These are phyloP conservation scores for Yamadazyma paraphyllophila DNA, from an alignment of 805 yeast genomes.

Conservation along the genomic window DNA sequence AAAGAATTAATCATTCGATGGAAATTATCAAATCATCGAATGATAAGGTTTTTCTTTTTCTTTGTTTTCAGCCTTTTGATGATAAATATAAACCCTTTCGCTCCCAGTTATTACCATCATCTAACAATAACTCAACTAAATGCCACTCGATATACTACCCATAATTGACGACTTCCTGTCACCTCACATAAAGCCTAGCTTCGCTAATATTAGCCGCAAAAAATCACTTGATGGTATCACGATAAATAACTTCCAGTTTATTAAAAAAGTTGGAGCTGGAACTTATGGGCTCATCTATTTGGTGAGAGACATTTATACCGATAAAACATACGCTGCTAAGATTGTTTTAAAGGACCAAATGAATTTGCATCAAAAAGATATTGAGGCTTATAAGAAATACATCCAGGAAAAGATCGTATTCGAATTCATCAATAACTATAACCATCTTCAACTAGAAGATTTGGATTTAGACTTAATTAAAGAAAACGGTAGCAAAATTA, in stretches of 20 bases:
- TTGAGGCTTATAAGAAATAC: conserved; percentile 26
- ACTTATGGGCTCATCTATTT: conserved; percentile 81
- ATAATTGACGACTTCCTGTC: conserved; percentile 12
- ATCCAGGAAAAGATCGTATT: conserved; percentile 26
- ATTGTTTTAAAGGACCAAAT: conserved; percentile 54
- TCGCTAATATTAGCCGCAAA: background rate
- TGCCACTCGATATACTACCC: conserved; percentile 15
- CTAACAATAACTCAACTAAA: background rate
- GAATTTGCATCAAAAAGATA: conserved; percentile 24
- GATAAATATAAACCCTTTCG: conserved; percentile 1
- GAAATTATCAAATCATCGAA: conserved; percentile 5
- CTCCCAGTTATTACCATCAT: background rate
- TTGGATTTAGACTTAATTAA: conserved; percentile 24
- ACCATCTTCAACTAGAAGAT: conserved; percentile 19
- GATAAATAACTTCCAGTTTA: conserved; percentile 34
- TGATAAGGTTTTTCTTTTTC: conserved; percentile 6
- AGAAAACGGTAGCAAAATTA: conserved; percentile 23
- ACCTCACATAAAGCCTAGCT: conserved; percentile 7
- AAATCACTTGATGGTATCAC: conserved; percentile 5
- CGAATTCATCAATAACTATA: conserved; percentile 11
- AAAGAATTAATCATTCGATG: conserved; percentile 5
- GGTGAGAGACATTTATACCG: conserved; percentile 54
- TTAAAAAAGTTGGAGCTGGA: conserved; percentile 71
- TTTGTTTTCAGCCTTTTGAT: conserved; percentile 5
- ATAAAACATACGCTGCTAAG: conserved; percentile 65